These are phyloP conservation scores for Bondarzewia mesenterica DNA, from an alignment of 1,284 basidiomycete species.

Conservation along the genomic window DNA sequence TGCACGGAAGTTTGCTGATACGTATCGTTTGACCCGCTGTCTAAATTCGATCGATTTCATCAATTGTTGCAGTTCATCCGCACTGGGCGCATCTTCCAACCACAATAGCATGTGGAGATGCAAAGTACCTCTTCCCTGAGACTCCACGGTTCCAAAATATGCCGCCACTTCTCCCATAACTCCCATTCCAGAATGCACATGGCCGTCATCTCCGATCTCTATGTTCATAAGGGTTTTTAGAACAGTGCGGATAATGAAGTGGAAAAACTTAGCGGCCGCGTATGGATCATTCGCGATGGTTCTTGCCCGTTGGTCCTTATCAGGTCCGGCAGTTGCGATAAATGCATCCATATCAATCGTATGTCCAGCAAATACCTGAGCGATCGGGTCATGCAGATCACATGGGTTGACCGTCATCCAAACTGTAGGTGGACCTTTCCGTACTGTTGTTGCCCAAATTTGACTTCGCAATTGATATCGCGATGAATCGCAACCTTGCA, in stretches of 20 bases:
- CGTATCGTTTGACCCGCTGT: not conserved
- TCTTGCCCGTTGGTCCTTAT: constrained; percentile 14
- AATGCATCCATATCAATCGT: constrained; percentile 30
- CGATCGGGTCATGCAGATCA: constrained; percentile 24
- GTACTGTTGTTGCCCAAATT: constrained; percentile 11
- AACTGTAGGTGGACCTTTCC: constrained; percentile 1
- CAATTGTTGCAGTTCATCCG: not conserved
- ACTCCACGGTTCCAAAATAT: constrained; percentile 22
- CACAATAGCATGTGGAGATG: constrained; percentile 24
- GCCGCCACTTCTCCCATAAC: constrained; percentile 18
- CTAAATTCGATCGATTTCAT: not conserved
- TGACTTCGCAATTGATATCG: constrained; percentile 7
- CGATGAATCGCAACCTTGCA: constrained; percentile 9
- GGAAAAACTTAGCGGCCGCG: constrained; percentile 30
- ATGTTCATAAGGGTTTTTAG: constrained; percentile 28
- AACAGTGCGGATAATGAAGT: constrained; percentile 26
- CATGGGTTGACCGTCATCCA: constrained; percentile 24
- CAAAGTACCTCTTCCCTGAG: constrained; percentile 21
- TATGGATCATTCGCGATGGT: constrained; percentile 33
- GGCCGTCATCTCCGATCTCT: constrained; percentile 9
- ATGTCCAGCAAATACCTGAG: constrained; percentile 30
- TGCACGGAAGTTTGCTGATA: not conserved
- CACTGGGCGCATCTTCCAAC: not conserved
- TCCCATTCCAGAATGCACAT: constrained; percentile 14
- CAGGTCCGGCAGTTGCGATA: constrained; percentile 18